Evolutionary conservation across 352 stramenopile genomes (phyloP).

Genomic region (Globisporangium orthogonon): DNA sequence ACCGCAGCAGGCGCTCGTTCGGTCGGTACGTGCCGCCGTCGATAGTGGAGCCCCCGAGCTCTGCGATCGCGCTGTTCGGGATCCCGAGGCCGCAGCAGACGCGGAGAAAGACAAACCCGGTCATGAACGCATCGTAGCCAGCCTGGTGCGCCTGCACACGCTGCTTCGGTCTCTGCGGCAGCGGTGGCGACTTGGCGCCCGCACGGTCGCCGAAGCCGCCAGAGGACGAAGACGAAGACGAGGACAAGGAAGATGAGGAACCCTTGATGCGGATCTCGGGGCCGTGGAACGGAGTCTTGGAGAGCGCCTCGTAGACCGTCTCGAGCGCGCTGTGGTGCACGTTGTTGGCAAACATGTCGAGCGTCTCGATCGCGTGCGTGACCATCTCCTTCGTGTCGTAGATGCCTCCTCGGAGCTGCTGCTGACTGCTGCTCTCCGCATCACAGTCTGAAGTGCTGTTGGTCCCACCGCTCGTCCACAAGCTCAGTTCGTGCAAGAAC

Average conservation of each 20-base stretch:
- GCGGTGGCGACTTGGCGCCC: slow-evolving; percentile 2
- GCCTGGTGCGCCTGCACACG: slow-evolving; percentile 57
- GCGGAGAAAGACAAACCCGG: slow-evolving; percentile 64
- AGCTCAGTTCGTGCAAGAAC: slow-evolving; percentile 50
- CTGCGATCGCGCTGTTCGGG: slow-evolving; percentile 41
- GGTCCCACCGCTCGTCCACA: slow-evolving; percentile 29
- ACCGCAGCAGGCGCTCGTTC: slow-evolving; percentile 20
- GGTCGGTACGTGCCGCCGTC: not conserved
- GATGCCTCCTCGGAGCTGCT: slow-evolving; percentile 15
- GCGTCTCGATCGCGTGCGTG: slow-evolving; percentile 51
- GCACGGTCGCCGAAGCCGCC: too few relatives aligned
- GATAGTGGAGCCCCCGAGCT: slow-evolving; percentile 10
- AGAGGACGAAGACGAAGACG: not conserved
- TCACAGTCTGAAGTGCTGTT: not conserved
- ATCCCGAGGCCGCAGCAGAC: slow-evolving; percentile 53
- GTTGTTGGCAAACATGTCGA: slow-evolving; percentile 51
- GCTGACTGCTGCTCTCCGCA: not conserved
- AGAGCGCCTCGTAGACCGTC: slow-evolving; percentile 52
- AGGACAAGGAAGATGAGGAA: slow-evolving; percentile 5
- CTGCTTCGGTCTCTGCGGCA: slow-evolving; percentile 11
- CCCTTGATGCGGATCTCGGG: slow-evolving; percentile 29
- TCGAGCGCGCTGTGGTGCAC: slow-evolving; percentile 57
- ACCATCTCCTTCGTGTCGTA: slow-evolving; percentile 79
- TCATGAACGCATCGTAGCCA: slow-evolving; percentile 79
- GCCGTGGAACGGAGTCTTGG: slow-evolving; percentile 63